Evolutionary conservation across 257 asterid genomes (phyloP).

Genomic region (Capsicum rhomboideum): DNA sequence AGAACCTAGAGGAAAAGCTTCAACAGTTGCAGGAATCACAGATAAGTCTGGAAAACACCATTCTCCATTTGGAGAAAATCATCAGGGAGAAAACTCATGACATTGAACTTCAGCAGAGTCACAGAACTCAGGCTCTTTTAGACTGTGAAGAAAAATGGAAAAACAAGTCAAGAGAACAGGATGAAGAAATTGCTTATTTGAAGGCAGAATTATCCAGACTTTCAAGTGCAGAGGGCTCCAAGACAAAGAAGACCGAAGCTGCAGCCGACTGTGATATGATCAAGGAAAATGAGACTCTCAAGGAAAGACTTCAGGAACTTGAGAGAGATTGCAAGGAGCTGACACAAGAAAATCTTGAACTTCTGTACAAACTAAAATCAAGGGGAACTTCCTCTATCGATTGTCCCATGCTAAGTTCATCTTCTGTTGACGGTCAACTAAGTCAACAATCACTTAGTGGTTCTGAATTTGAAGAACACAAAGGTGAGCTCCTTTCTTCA

Average conservation of each 20-base stretch:
- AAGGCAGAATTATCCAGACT: conserved; percentile 19
- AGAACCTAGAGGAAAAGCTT: conserved; percentile 15
- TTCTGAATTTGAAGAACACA: not conserved
- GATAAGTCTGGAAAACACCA: conserved; percentile 2
- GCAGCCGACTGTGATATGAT: not conserved
- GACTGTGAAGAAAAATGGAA: conserved; percentile 21
- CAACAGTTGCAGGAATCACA: conserved; percentile 13
- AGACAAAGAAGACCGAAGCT: not conserved
- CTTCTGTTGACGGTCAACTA: not conserved
- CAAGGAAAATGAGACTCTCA: conserved; percentile 11
- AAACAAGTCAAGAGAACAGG: conserved; percentile 10
- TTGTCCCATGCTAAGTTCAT: not conserved
- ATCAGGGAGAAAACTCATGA: conserved; percentile 21
- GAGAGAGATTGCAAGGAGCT: conserved; percentile 24
- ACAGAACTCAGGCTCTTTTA: conserved; percentile 18
- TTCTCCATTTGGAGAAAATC: conserved; percentile 15
- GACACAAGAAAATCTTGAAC: conserved; percentile 19
- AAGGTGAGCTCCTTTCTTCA: not conserved
- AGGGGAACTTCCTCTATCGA: not conserved
- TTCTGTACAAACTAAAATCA: conserved; percentile 11
- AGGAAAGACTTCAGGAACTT: conserved; percentile 21
- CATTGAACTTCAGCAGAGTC: conserved; percentile 19
- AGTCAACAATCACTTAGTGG: not conserved
- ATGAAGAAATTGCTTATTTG: conserved; percentile 6
- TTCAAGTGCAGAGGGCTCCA: not conserved